A percentile compares a stretch with the other conserved stretches of the same genome.
Evolutionary conservation across 2,329 filamentous ascomycete species (phyloP).

Genomic region (Trichoderma polysporum): DNA sequence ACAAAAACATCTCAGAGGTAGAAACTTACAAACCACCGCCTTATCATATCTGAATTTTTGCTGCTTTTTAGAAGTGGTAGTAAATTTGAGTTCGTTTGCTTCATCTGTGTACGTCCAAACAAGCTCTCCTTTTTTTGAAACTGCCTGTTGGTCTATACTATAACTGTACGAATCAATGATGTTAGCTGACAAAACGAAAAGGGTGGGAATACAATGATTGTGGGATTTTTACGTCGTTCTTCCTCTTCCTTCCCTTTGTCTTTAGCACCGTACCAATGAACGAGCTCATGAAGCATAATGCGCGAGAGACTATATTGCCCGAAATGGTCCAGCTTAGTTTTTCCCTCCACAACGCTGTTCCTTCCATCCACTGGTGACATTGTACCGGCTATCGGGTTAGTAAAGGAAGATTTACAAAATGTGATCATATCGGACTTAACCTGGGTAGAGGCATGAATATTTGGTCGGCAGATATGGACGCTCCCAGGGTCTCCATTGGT

Average conservation of each 20-base stretch:
- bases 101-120: background rate
- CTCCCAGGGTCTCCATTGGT: background rate
- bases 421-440: background rate
- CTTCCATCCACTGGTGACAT: background rate
- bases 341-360: background rate
- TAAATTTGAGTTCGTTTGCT: background rate
- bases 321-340: background rate
- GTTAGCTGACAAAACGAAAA: background rate
- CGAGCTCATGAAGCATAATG: background rate
- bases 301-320: background rate
- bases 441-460: background rate
- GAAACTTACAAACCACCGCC: background rate
- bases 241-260: background rate
- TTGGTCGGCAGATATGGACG: background rate
- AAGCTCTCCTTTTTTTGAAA: background rate
- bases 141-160: background rate
- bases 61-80: background rate
- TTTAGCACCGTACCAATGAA: background rate
- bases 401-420: background rate
- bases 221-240: background rate
- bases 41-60: background rate
- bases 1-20: background rate
- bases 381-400: background rate
- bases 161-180: background rate
- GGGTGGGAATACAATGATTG: background rate